Conservation (phyloP, 2,329 filamentous ascomycete species). For the Nemania serpens region DNA sequence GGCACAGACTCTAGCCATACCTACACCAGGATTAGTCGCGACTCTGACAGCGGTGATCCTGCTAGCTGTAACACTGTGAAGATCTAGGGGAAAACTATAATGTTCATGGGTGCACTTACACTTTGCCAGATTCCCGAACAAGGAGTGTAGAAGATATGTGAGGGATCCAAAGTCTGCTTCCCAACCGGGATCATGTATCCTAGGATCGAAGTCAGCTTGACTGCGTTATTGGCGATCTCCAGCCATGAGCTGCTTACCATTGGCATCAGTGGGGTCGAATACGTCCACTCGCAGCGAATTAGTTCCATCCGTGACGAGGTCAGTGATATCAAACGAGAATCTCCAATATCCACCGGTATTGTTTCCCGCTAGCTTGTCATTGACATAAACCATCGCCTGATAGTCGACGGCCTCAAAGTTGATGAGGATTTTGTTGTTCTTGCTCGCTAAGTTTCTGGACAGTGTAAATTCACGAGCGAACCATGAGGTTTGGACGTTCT, state of each 20-base stretch:
- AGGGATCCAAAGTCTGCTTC: slow-evolving; percentile 62
- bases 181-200: slow-evolving; percentile 65
- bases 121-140: slow-evolving; percentile 75
- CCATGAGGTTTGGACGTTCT: slow-evolving; percentile 51
- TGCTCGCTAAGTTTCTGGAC: slow-evolving; percentile 48
- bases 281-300: slow-evolving; percentile 69
- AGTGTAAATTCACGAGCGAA: slow-evolving; percentile 57
- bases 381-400: slow-evolving; percentile 62
- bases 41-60: not conserved
- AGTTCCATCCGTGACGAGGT: slow-evolving; percentile 47
- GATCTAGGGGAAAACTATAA: not conserved
- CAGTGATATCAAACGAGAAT: slow-evolving; percentile 64
- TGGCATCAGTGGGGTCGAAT: slow-evolving; percentile 66
- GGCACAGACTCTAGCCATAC: slow-evolving; percentile 73
- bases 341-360: slow-evolving; percentile 66
- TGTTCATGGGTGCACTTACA: slow-evolving; percentile 25
- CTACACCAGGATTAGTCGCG: slow-evolving; percentile 40
- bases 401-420: slow-evolving; percentile 66
- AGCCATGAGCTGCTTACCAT: slow-evolving; percentile 23
- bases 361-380: slow-evolving; percentile 55
- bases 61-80: not conserved
- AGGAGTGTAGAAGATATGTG: slow-evolving; percentile 67
- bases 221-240: not conserved
- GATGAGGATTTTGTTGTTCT: slow-evolving; percentile 50
- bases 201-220: slow-evolving; percentile 8